Conservation (phyloP, 2,329 filamentous ascomycete genomes). For the Escovopsis weberi region DNA sequence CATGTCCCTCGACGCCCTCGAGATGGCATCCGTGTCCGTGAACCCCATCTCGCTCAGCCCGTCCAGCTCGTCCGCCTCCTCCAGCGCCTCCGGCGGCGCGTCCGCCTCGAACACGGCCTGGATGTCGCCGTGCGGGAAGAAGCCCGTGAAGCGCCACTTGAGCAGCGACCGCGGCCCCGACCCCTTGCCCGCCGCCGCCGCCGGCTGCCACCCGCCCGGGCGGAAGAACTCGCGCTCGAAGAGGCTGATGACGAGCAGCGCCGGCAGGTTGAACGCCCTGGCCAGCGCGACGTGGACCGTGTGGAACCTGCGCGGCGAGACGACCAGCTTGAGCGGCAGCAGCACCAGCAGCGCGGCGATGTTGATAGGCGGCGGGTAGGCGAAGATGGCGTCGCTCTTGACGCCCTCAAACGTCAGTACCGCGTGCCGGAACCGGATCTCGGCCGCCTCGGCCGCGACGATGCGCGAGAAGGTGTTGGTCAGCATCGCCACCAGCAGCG, state of each 20-base stretch:
- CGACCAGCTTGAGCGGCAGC: conserved; percentile 49
- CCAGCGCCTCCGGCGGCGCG: conserved; percentile 32
- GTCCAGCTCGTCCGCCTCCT: conserved; percentile 20
- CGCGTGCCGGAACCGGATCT: conserved; percentile 57
- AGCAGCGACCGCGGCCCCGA: conserved; percentile 9
- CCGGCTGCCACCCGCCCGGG: conserved; percentile 24
- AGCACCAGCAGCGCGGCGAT: conserved; percentile 48
- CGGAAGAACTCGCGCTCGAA: conserved; percentile 34
- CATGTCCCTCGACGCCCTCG: conserved; percentile 12
- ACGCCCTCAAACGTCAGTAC: conserved; percentile 63
- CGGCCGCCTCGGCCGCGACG: conserved; percentile 51
- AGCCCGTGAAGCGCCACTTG: conserved; percentile 31
- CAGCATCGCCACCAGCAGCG: conserved; percentile 59
- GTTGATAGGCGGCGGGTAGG: conserved; percentile 57
- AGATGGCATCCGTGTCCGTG: conserved; percentile 18
- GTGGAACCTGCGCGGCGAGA: conserved; percentile 52
- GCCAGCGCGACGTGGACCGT: conserved; percentile 55
- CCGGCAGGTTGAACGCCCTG: conserved; percentile 46
- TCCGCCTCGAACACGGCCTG: conserved; percentile 42
- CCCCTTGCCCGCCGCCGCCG: conserved; percentile 8
- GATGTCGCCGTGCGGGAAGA: conserved; percentile 44
- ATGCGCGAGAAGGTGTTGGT: conserved; percentile 59
- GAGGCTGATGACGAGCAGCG: conserved; percentile 44
- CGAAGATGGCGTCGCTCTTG: conserved; percentile 56
- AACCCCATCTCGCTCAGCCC: conserved; percentile 19